Evolutionary conservation across 768 basidiomycete genomes (phyloP).

Genomic region (Hypholoma fasciculare): DNA sequence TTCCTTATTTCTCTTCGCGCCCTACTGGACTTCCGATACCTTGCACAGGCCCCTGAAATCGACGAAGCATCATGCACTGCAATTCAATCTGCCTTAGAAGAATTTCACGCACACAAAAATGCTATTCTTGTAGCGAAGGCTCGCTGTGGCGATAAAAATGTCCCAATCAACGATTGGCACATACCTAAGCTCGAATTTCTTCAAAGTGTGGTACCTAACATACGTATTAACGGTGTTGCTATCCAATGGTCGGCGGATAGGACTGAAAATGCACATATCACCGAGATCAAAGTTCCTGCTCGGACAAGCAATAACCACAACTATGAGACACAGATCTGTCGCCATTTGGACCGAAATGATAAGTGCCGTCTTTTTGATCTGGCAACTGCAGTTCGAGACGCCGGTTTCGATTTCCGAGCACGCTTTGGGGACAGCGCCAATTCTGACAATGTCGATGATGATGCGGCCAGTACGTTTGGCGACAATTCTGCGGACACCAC

Average conservation of each 20-base stretch:
- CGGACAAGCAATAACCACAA: slow-evolving; percentile 1
- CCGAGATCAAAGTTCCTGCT: neutral
- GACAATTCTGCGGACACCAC: neutral
- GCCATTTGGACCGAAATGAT: neutral
- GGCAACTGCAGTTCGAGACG: neutral
- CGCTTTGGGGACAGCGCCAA: neutral
- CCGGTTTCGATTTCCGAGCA: neutral
- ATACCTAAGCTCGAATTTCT: slow-evolving; percentile 44
- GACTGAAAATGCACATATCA: slow-evolving; percentile 3
- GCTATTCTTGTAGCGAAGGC: slow-evolving; percentile 29
- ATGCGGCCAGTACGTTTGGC: neutral
- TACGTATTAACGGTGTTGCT: slow-evolving; percentile 22
- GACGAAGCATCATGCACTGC: slow-evolving; percentile 13
- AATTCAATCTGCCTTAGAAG: slow-evolving; percentile 19
- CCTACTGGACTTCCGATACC: slow-evolving; percentile 36
- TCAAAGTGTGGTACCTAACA: slow-evolving; percentile 25
- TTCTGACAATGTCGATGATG: neutral
- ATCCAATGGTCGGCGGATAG: slow-evolving; percentile 21
- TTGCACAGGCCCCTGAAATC: slow-evolving; percentile 30
- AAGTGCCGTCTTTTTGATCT: neutral
- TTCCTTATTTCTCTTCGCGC: slow-evolving; percentile 34
- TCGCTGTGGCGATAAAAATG: slow-evolving; percentile 17
- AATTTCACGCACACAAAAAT: slow-evolving; percentile 37
- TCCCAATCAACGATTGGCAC: slow-evolving; percentile 35
- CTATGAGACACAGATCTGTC: slow-evolving; percentile 2